A percentile compares a stretch with the other conserved stretches of the same genome.
Conservation (phyloP, 495 filamentous ascomycete genomes). For the Antarctomyces pellizariae region DNA sequence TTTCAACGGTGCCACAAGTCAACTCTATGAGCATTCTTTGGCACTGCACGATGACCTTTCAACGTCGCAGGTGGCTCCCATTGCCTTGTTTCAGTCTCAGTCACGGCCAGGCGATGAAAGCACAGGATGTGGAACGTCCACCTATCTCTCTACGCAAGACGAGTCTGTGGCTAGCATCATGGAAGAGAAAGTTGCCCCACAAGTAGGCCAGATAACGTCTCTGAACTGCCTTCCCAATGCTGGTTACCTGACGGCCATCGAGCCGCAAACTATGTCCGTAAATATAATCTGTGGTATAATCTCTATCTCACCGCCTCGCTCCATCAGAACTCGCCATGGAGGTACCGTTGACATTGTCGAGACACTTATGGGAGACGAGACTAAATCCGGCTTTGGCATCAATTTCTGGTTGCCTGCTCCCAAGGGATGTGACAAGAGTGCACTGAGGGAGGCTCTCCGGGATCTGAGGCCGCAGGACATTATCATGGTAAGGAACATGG, state of each 20-base stretch:
- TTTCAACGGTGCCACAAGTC: conserved; percentile 21
- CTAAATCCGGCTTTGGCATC: conserved; percentile 53
- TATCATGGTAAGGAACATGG: conserved; percentile 51
- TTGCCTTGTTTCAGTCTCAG: conserved; percentile 1
- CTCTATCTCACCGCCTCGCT: conserved; percentile 38
- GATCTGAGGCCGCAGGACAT: conserved; percentile 44
- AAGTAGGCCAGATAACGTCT: conserved; percentile 25
- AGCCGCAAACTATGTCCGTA: conserved; percentile 55
- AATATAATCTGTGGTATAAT: conserved; percentile 63
- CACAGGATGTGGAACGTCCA: too few species aligned
- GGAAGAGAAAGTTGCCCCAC: conserved; percentile 3
- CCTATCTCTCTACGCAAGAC: conserved; percentile 1
- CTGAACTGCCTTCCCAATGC: conserved; percentile 50
- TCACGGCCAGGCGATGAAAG: conserved; percentile 4
- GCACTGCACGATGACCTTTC: conserved; percentile 31
- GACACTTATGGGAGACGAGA: conserved; percentile 69
- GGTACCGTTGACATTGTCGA: conserved; percentile 42
- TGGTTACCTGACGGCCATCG: conserved; percentile 38
- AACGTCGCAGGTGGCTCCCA: neutral
- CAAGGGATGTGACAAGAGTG: conserved; percentile 6
- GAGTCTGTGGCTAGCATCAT: neutral
- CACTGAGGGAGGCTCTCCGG: conserved; percentile 21
- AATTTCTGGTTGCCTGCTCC: conserved; percentile 51
- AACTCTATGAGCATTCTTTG: conserved; percentile 56
- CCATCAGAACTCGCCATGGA: conserved; percentile 26